Conservation (phyloP, 768 basidiomycete species). For the Tulasnella sp. region DNA sequence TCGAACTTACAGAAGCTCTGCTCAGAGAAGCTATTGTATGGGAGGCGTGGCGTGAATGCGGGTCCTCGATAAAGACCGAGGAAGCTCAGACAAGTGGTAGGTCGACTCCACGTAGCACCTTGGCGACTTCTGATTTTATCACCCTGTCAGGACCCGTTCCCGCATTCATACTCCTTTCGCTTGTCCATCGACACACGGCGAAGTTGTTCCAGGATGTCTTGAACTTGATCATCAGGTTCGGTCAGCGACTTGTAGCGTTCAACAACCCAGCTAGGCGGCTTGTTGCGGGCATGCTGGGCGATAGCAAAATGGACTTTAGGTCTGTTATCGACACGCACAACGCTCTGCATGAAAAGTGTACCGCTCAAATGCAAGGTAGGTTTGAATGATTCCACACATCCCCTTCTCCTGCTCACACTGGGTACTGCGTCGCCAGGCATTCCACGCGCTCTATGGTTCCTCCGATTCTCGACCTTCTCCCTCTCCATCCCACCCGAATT, state of each 20-base stretch:
- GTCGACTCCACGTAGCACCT: not conserved
- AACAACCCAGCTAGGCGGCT: constrained; percentile 1
- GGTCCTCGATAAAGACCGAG: not conserved
- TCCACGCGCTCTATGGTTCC: not conserved
- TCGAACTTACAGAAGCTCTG: constrained; percentile 24
- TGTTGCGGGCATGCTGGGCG: not conserved
- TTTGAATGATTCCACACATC: not conserved
- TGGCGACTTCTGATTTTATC: not conserved
- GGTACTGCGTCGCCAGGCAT: not conserved
- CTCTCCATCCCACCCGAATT: constrained; percentile 22
- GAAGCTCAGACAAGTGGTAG: not conserved
- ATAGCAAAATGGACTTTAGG: constrained; percentile 11
- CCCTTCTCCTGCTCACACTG: not conserved
- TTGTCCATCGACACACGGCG: constrained; percentile 14
- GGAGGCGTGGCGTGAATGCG: constrained; percentile 32
- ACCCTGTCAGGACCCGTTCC: not conserved
- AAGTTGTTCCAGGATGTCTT: constrained; percentile 3
- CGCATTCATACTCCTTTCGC: constrained; percentile 7
- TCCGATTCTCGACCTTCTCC: not conserved
- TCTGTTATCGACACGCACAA: not conserved
- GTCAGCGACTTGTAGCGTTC: not conserved
- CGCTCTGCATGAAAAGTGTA: not conserved
- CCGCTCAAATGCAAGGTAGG: not conserved
- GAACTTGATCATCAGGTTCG: not conserved
- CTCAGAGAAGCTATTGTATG: constrained; percentile 27